These are phyloP conservation scores for Auxenochlorella pyrenoidosa DNA, from an alignment of 139 green algal species.

Conservation along the genomic window DNA sequence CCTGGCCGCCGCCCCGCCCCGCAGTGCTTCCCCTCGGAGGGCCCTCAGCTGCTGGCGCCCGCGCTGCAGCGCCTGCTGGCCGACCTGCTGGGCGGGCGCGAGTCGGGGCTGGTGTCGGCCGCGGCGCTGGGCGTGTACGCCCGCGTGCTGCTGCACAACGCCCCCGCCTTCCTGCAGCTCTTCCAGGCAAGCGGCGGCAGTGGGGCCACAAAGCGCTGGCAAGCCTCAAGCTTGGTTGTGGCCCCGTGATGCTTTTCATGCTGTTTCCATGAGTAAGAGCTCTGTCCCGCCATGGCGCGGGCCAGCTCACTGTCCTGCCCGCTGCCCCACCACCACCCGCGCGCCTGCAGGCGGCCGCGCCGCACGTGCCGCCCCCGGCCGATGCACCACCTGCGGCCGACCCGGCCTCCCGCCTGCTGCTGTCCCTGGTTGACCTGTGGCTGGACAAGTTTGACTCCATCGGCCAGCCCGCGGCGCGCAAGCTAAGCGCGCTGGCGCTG, in stretches of 20 bases:
- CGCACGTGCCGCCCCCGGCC: background rate
- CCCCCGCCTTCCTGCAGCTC: slow-evolving; percentile 55
- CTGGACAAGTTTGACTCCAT: slow-evolving; percentile 68
- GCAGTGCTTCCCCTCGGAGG: slow-evolving; percentile 56
- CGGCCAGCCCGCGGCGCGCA: slow-evolving; percentile 53
- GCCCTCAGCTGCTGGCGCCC: slow-evolving; percentile 47
- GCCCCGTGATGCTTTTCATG: too few species aligned
- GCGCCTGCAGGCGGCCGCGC: background rate
- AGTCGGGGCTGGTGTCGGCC: slow-evolving; percentile 67
- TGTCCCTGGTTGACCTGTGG: slow-evolving; percentile 71
- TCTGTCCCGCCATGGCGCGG: too few species aligned
- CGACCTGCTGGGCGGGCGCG: slow-evolving; percentile 52
- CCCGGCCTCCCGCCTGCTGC: slow-evolving; percentile 39
- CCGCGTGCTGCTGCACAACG: slow-evolving; percentile 72
- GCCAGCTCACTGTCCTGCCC: too few species aligned
- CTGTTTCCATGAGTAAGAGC: too few species aligned
- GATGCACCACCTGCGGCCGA: background rate
- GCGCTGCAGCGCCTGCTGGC: slow-evolving; percentile 65
- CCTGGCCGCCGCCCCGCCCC: background rate
- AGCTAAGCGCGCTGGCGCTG: slow-evolving; percentile 82
- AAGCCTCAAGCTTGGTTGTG: too few species aligned
- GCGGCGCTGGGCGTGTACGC: slow-evolving; percentile 69
- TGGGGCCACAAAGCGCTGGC: too few species aligned
- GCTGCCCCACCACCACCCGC: background rate
- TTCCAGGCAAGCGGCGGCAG: slow-evolving; percentile 34